These are phyloP conservation scores for Amanita rubescens DNA, from an alignment of 768 basidiomycete genomes.

Conservation along the genomic window DNA sequence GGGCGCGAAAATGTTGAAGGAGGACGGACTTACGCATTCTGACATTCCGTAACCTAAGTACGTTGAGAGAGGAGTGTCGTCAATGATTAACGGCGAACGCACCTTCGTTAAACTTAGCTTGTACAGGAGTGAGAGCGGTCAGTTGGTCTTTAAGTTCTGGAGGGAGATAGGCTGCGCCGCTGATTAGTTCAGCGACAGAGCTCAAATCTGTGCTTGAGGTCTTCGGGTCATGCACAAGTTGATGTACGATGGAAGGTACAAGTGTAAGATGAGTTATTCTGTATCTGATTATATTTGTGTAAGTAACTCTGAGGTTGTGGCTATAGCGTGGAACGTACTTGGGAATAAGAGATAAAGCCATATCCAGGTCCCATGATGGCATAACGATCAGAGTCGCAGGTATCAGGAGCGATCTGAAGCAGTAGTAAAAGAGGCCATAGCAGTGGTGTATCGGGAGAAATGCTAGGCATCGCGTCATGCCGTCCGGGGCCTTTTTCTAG, in stretches of 20 bases:
- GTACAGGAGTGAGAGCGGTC: slow-evolving; percentile 25
- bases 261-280: slow-evolving; percentile 40
- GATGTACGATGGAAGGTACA: slow-evolving; percentile 60
- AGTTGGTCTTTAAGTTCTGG: slow-evolving; percentile 41
- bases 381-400: slow-evolving; percentile 47
- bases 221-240: slow-evolving; percentile 51
- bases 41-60: slow-evolving; percentile 64
- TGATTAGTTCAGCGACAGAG: slow-evolving; percentile 33
- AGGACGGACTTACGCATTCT: slow-evolving; percentile 41
- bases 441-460: slow-evolving; percentile 66
- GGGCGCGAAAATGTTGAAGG: not conserved
- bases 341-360: not conserved
- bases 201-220: slow-evolving; percentile 45
- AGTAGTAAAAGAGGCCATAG: slow-evolving; percentile 50
- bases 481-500: slow-evolving; percentile 37
- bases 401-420: slow-evolving; percentile 39
- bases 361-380: slow-evolving; percentile 46
- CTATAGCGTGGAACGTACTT: not conserved
- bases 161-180: slow-evolving; percentile 66
- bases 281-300: slow-evolving; percentile 33
- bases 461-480: slow-evolving; percentile 41
- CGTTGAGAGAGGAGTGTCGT: not conserved
- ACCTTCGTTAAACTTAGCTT: slow-evolving; percentile 40
- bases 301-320: not conserved
- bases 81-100: slow-evolving; percentile 4